Evolutionary conservation across 352 stramenopile species (phyloP).

Genomic region (Thalassiosira livingstoniorum): DNA sequence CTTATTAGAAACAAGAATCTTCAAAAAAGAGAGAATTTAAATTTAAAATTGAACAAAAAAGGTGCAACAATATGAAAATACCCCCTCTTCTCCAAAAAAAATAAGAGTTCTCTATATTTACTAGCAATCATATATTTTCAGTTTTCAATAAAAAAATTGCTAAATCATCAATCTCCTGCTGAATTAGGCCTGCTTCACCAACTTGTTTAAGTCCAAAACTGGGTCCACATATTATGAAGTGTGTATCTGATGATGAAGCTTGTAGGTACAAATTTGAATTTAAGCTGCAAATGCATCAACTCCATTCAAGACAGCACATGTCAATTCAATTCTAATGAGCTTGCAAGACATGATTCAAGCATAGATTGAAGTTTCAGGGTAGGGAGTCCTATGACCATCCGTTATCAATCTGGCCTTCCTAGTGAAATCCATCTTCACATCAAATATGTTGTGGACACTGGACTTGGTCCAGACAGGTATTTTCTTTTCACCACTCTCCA

Average conservation of each 20-base stretch:
- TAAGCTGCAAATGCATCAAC: neutral
- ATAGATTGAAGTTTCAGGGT: neutral
- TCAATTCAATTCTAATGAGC: neutral
- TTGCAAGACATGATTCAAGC: neutral
- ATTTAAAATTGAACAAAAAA: no score
- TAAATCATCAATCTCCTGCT: no score
- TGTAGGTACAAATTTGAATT: constrained; percentile 4
- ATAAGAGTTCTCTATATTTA: no score
- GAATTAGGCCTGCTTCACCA: neutral
- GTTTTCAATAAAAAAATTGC: no score
- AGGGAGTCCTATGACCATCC: constrained; percentile 3
- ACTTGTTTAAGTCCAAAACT: neutral
- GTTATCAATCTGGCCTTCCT: neutral
- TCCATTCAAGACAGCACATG: neutral
- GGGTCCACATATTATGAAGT: neutral
- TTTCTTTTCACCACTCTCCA: neutral
- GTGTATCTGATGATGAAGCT: neutral
- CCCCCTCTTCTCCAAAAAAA: no score
- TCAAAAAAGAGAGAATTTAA: no score
- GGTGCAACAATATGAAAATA: no score
- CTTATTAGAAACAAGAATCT: no score
- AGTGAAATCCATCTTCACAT: constrained; percentile 4
- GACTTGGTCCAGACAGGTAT: neutral
- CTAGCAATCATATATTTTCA: no score
- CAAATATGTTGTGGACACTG: neutral